A percentile compares a stretch with the other conserved stretches of the same genome.
phyloP scores from a whole-genome alignment of 306 rosid genomes.

The Cucumis cinereus region DNA sequence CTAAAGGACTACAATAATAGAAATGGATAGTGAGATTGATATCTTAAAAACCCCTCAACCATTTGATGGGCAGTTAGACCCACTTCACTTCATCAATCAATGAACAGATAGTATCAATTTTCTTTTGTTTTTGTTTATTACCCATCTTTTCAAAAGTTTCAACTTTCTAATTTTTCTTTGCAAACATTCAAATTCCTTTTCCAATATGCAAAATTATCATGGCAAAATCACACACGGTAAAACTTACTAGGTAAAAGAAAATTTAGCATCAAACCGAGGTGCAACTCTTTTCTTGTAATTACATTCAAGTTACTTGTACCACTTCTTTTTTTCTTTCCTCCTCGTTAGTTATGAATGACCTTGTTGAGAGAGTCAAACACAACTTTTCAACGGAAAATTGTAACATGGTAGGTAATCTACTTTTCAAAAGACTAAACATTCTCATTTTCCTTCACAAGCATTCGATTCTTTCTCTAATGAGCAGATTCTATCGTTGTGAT shows the following conservation, averaged over 20 bases:
- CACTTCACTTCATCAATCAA: neutral
- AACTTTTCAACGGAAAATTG: too few relatives aligned
- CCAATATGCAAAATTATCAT: neutral
- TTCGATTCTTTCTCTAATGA: too few relatives aligned
- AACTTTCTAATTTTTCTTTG: neutral
- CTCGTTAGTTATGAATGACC: too few relatives aligned
- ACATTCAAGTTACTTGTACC: too few relatives aligned
- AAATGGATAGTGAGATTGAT: neutral
- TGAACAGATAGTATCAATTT: neutral
- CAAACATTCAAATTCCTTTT: neutral
- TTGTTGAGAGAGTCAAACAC: too few relatives aligned
- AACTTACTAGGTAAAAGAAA: neutral
- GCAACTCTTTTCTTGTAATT: too few relatives aligned
- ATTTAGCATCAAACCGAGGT: neutral
- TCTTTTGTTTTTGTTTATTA: neutral
- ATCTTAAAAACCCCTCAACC: neutral
- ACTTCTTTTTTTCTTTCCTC: too few relatives aligned
- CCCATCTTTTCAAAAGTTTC: neutral
- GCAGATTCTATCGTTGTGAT: too few relatives aligned
- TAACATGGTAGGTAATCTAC: too few relatives aligned
- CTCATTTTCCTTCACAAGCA: too few relatives aligned
- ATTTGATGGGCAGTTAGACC: neutral
- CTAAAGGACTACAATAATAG: constrained; percentile 1
- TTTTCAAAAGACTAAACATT: too few relatives aligned
- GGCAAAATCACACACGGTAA: neutral